These are phyloP conservation scores for Acorus gramineus DNA, from an alignment of 106 monocot species.

Conservation along the genomic window DNA sequence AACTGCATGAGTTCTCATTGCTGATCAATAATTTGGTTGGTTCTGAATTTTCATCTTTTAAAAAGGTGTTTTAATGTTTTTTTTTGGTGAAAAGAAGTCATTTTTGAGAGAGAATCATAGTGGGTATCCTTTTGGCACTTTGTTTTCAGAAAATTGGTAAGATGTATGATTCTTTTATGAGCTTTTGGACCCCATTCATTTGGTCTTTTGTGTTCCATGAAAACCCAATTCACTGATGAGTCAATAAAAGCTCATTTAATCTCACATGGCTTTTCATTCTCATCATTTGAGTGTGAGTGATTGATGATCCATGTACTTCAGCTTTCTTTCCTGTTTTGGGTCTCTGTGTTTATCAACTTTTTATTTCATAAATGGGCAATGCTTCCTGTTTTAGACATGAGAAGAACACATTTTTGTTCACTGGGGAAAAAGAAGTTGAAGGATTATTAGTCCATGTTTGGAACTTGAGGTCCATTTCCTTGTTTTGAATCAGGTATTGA, in stretches of 20 bases:
- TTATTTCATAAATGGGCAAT: slow-evolving; percentile 23
- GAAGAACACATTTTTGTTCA: neutral
- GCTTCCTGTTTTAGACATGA: slow-evolving; percentile 13
- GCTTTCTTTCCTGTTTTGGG: slow-evolving; percentile 39
- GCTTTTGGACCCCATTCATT: slow-evolving; percentile 31
- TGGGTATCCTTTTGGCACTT: slow-evolving; percentile 21
- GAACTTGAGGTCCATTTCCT: slow-evolving; percentile 5
- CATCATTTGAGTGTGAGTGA: slow-evolving; percentile 28
- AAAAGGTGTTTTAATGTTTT: neutral
- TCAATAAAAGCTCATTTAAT: slow-evolving; percentile 21
- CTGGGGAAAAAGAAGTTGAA: neutral
- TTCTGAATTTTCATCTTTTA: no score
- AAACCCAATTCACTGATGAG: slow-evolving; percentile 53
- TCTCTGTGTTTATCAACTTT: slow-evolving; percentile 5
- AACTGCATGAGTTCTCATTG: no score
- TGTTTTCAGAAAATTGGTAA: slow-evolving; percentile 7
- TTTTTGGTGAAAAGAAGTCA: slow-evolving; percentile 15
- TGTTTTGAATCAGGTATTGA: slow-evolving; percentile 5
- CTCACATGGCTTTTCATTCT: slow-evolving; percentile 4
- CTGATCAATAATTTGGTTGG: no score
- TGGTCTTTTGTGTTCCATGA: slow-evolving; percentile 25
- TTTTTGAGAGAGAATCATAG: slow-evolving; percentile 6
- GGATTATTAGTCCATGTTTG: neutral
- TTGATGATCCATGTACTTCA: slow-evolving; percentile 31
- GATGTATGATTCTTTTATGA: slow-evolving; percentile 23